Base-by-base conservation (phyloP, 2,329 filamentous ascomycete genomes). In the Polytolypa hystricis region DNA sequence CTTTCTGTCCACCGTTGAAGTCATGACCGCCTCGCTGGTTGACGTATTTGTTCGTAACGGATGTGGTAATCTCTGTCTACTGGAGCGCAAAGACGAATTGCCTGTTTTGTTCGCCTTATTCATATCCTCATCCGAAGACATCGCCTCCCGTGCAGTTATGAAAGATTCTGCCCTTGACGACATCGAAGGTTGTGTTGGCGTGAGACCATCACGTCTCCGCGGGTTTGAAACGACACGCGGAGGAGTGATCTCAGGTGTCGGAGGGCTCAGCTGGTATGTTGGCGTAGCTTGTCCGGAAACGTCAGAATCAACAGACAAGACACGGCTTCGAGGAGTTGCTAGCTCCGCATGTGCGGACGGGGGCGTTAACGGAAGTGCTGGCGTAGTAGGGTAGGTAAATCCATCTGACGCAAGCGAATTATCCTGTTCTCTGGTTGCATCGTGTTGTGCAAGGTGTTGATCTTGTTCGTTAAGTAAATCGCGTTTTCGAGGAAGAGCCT, bases 201-300 rank as follows among this genome's bases (percentile, higher is more conserved):
- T 12, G 57, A 53, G 12, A 70, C 47, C 37, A 51, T 55, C 38
- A 49, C 4, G 47, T 46, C n/a, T 55, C 50, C 16, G 50, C 45
- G 20, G 51, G 46, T 40, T 59, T 56, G 41, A 38, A 20, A 39
- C 14, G 14, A 33, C 28, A 15, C 75, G 71, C 23, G 81, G 81
- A 35, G 81, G 82, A 11, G 81, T 86, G 30, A 81, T 72, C 57
- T 85, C 81, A 21, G 81, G 82, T 3, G 81, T 86, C 20, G 79
- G 81, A 11, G 79, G 79, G 48, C 76, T 82, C 50, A 71, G 70
- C 45, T 79, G 74, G 45, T 75, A 73, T 18, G 75, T 70, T 33
- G 79, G 77, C 4, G 79, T 83, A 37, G 65, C 63, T 25, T 47
- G 48, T 19, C 47, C 47, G 15, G 47, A 39, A 4, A 25, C 27